Conservation (phyloP, 2,329 filamentous ascomycete genomes). For the Lomentospora prolificans region DNA sequence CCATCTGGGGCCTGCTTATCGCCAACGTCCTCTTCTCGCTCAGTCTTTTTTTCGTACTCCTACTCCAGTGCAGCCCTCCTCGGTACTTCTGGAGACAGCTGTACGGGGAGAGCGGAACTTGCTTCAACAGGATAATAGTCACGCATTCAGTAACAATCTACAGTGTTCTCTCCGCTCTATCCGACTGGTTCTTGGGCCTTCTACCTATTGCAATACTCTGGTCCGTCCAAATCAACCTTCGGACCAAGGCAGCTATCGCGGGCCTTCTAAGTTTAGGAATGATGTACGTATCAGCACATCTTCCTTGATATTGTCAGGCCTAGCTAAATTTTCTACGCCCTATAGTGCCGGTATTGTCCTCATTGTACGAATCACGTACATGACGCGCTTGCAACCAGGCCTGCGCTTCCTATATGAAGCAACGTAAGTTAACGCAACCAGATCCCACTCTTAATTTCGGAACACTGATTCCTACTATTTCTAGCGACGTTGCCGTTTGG, state of each 20-base stretch:
- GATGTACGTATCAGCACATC: conserved; percentile 34
- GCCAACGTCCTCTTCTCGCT: conserved; percentile 23
- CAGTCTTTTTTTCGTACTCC: conserved; percentile 33
- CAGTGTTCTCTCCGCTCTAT: conserved; percentile 32
- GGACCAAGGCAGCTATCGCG: conserved; percentile 35
- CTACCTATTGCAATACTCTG: conserved; percentile 41
- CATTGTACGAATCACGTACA: too few relatives aligned
- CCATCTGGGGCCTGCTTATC: too few relatives aligned
- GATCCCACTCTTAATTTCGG: too few relatives aligned
- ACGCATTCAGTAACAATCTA: conserved; percentile 33
- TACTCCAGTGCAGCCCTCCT: conserved; percentile 39
- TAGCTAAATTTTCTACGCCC: too few relatives aligned
- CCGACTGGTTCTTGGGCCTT: conserved; percentile 38
- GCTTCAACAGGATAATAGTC: conserved; percentile 28
- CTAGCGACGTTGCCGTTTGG: too few relatives aligned
- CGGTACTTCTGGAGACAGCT: conserved; percentile 38
- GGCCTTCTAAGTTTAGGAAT: conserved; percentile 39
- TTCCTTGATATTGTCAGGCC: too few relatives aligned
- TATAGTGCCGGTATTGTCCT: too few relatives aligned
- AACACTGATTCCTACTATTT: too few relatives aligned
- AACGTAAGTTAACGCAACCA: too few relatives aligned
- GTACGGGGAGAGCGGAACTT: conserved; percentile 25
- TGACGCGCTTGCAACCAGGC: too few relatives aligned
- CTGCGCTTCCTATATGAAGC: too few relatives aligned
- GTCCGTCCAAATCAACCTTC: conserved; percentile 35